Evolutionary conservation across 768 basidiomycete genomes (phyloP).

Genomic region (Sistotremastrum suecicum): DNA sequence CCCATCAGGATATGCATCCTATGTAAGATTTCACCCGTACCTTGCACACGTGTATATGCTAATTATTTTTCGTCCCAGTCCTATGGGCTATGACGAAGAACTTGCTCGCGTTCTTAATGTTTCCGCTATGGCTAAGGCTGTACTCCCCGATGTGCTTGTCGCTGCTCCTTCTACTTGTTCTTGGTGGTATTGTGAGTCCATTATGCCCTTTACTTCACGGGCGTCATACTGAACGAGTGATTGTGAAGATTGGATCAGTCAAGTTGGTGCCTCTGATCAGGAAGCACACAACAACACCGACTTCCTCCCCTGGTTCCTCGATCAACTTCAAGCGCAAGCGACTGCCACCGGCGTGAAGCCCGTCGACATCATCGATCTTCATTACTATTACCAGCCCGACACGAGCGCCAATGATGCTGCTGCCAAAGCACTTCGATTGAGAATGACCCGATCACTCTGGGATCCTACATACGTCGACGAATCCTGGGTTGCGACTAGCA

Average conservation of each 20-base stretch:
- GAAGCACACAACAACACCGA: slow-evolving; percentile 37
- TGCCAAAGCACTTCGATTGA: slow-evolving; percentile 34
- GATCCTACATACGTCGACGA: slow-evolving; percentile 38
- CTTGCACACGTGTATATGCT: not conserved
- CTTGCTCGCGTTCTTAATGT: slow-evolving; percentile 29
- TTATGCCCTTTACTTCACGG: not conserved
- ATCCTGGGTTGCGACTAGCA: slow-evolving; percentile 32
- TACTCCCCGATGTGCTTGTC: slow-evolving; percentile 28
- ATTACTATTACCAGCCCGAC: slow-evolving; percentile 40
- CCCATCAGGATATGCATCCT: slow-evolving; percentile 46
- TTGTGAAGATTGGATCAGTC: slow-evolving; percentile 36
- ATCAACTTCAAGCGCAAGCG: slow-evolving; percentile 29
- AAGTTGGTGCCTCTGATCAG: slow-evolving; percentile 32
- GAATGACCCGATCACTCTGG: slow-evolving; percentile 39
- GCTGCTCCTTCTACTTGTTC: slow-evolving; percentile 28
- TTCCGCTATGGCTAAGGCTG: slow-evolving; percentile 27
- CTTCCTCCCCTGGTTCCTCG: slow-evolving; percentile 43
- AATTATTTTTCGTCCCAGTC: slow-evolving; percentile 13
- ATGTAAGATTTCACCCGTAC: slow-evolving; percentile 13
- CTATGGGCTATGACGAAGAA: slow-evolving; percentile 38
- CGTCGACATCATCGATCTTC: slow-evolving; percentile 42
- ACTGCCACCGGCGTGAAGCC: slow-evolving; percentile 24
- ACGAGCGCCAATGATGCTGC: slow-evolving; percentile 38
- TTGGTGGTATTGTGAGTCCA: slow-evolving; percentile 16
- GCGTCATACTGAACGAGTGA: not conserved